These are phyloP conservation scores for Phytophthora litchii DNA, from an alignment of 352 stramenopile species.

Conservation along the genomic window DNA sequence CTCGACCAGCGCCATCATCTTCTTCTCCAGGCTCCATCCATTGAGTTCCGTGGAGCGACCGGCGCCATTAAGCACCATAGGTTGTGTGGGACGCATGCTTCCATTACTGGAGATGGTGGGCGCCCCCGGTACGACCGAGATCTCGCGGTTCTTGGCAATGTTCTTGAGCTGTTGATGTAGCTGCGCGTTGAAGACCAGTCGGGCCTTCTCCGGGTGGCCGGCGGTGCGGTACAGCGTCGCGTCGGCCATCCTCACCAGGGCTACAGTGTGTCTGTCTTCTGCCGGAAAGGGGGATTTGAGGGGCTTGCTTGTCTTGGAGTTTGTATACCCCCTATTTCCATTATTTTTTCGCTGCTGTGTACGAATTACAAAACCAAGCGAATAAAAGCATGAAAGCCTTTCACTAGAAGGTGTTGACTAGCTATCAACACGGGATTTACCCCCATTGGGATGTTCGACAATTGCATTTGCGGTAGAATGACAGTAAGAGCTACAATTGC, in stretches of 20 bases:
- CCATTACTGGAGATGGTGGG: constrained; percentile 54
- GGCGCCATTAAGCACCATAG: constrained; percentile 41
- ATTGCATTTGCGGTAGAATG: not conserved
- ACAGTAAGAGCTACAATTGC: not conserved
- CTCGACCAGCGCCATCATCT: constrained; percentile 69
- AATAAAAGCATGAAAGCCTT: not conserved
- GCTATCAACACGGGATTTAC: not conserved
- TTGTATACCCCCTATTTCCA: constrained; percentile 20
- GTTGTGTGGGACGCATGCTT: constrained; percentile 42
- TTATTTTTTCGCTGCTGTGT: constrained; percentile 2
- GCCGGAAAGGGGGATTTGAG: constrained; percentile 10
- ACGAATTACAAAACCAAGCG: not conserved
- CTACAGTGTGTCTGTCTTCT: not conserved
- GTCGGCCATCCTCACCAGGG: constrained; percentile 43
- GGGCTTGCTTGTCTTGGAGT: constrained; percentile 15
- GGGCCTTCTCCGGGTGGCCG: constrained; percentile 55
- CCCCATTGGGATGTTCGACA: not conserved
- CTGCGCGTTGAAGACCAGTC: constrained; percentile 75
- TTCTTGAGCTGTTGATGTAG: constrained; percentile 75
- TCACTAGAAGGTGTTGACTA: too few species aligned
- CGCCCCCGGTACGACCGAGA: constrained; percentile 34
- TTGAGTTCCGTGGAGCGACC: constrained; percentile 58
- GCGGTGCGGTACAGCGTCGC: constrained; percentile 53
- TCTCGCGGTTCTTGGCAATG: constrained; percentile 66
- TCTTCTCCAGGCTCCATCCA: constrained; percentile 84